A percentile compares a stretch with the other conserved stretches of the same genome.
phyloP scores from a whole-genome alignment of 345 rosid genomes.

The Mercurialis annua region DNA sequence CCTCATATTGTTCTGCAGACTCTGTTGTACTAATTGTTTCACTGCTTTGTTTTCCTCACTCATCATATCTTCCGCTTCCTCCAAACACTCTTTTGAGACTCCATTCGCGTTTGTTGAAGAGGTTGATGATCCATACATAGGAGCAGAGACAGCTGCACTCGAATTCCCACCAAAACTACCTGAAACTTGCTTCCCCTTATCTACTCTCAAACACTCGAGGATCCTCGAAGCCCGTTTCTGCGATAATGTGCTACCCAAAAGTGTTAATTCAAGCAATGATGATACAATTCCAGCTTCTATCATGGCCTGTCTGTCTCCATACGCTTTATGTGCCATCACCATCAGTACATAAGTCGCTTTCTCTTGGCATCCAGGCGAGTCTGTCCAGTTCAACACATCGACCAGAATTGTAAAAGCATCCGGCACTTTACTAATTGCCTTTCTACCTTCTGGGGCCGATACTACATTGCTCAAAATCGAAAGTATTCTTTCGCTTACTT shows the following conservation, averaged over 20 bases:
- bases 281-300: slow-evolving; percentile 84
- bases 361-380: slow-evolving; percentile 91
- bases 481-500: slow-evolving; percentile 81
- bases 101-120: slow-evolving; percentile 34
- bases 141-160: slow-evolving; percentile 73
- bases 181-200: slow-evolving; percentile 86
- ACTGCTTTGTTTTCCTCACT: slow-evolving; percentile 93
- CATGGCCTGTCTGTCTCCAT: slow-evolving; percentile 86
- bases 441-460: slow-evolving; percentile 79
- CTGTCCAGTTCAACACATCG: slow-evolving; percentile 88
- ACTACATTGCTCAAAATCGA: slow-evolving; percentile 77
- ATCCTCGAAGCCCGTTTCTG: slow-evolving; percentile 97
- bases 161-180: slow-evolving; percentile 50
- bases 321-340: slow-evolving; percentile 93
- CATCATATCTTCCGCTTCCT: slow-evolving; percentile 66
- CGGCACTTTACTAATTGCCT: slow-evolving; percentile 47
- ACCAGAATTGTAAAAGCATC: slow-evolving; percentile 75
- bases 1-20: slow-evolving; percentile 88
- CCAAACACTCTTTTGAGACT: slow-evolving; percentile 37
- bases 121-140: slow-evolving; percentile 68
- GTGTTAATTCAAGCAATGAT: slow-evolving; percentile 77
- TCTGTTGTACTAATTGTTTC: slow-evolving; percentile 80
- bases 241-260: slow-evolving; percentile 82
- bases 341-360: slow-evolving; percentile 76
- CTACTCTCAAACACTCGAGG: slow-evolving; percentile 67